These are phyloP conservation scores for Eucalyptus marginata DNA, from an alignment of 345 rosid species.

Conservation along the genomic window DNA sequence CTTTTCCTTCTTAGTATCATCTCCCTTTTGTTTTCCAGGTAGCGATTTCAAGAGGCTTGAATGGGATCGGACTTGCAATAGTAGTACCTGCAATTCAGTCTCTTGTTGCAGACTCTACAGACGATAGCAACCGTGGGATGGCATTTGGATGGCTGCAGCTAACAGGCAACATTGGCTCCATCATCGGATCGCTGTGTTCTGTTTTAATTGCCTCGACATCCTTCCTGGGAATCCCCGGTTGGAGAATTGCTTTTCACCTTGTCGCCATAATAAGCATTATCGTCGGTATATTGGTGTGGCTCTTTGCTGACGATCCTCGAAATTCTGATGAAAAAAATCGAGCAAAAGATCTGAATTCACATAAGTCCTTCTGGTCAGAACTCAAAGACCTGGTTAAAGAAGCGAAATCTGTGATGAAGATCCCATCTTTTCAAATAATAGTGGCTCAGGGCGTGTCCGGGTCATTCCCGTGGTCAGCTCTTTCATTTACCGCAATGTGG, in stretches of 20 bases:
- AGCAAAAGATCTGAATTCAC: slow-evolving; percentile 12
- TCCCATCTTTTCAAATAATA: slow-evolving; percentile 72
- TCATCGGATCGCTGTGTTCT: slow-evolving; percentile 41
- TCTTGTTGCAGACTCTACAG: slow-evolving; percentile 73
- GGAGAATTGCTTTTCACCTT: slow-evolving; percentile 70
- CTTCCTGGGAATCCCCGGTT: slow-evolving; percentile 59
- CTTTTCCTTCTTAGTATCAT: neutral
- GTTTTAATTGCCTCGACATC: slow-evolving; percentile 56
- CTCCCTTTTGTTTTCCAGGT: slow-evolving; percentile 23
- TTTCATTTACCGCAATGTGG: slow-evolving; percentile 88
- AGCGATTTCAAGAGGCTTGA: slow-evolving; percentile 75
- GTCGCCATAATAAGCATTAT: slow-evolving; percentile 46
- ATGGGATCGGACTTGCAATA: slow-evolving; percentile 77
- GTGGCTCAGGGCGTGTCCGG: slow-evolving; percentile 88
- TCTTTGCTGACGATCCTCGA: slow-evolving; percentile 64
- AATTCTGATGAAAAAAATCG: neutral
- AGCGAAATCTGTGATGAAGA: slow-evolving; percentile 38
- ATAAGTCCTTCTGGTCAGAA: slow-evolving; percentile 36
- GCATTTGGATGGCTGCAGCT: slow-evolving; percentile 81
- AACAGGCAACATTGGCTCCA: slow-evolving; percentile 47
- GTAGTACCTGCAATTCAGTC: slow-evolving; percentile 80
- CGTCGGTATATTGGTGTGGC: slow-evolving; percentile 44
- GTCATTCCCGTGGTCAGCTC: slow-evolving; percentile 84
- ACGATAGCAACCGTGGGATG: slow-evolving; percentile 61
- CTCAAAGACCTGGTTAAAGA: slow-evolving; percentile 41